A percentile compares a stretch with the other conserved stretches of the same genome.
Evolutionary conservation across 2,329 filamentous ascomycete species (phyloP).

Genomic region (Claviceps sp.): DNA sequence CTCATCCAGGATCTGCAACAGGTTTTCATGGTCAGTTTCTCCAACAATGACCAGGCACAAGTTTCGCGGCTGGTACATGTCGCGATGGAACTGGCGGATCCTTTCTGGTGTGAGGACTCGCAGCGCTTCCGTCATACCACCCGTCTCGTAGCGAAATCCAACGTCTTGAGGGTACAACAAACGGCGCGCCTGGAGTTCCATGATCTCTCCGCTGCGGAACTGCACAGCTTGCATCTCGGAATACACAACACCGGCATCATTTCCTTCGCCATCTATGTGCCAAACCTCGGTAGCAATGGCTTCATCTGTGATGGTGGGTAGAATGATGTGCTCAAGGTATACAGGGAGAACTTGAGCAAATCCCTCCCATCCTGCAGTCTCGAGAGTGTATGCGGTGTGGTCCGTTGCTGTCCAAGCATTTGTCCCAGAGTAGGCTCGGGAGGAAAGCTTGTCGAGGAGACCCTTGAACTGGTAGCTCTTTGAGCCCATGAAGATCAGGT

Average conservation of each 20-base stretch:
- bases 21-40: conserved; percentile 69
- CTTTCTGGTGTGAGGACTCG: conserved; percentile 75
- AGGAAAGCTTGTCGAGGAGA: conserved; percentile 85
- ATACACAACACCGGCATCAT: conserved; percentile 95
- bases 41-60: conserved; percentile 85
- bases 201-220: conserved; percentile 71
- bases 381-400: conserved; percentile 89
- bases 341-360: conserved; percentile 90
- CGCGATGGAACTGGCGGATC: conserved; percentile 85
- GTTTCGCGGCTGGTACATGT: conserved; percentile 98
- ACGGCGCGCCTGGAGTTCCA: conserved; percentile 69
- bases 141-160: conserved; percentile 96
- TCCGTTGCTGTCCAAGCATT: conserved; percentile 97
- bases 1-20: conserved; percentile 67
- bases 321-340: conserved; percentile 86
- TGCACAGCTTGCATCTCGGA: conserved; percentile 97
- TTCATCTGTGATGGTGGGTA: conserved; percentile 84
- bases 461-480: conserved; percentile 91
- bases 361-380: conserved; percentile 92
- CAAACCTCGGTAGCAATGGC: conserved; percentile 93
- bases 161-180: conserved; percentile 78
- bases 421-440: conserved; percentile 81
- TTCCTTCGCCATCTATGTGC: conserved; percentile 83
- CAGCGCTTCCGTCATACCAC: conserved; percentile 87
- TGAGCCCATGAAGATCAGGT: conserved; percentile 79